Conservation (phyloP, 345 rosid species). For the Populus nigra region DNA sequence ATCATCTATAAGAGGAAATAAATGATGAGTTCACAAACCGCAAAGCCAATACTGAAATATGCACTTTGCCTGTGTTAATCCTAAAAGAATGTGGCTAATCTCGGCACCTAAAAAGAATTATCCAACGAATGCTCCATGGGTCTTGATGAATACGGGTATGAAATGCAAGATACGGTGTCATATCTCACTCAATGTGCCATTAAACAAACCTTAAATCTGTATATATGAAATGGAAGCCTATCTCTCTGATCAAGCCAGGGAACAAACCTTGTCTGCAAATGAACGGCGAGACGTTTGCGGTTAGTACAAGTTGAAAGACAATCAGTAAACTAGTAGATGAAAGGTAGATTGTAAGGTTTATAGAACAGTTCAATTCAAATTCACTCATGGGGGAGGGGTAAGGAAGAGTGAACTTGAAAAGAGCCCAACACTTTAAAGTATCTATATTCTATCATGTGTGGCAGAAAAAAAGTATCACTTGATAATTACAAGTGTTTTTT, state of each 20-base stretch:
- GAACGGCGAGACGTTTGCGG: not conserved
- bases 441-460: not conserved
- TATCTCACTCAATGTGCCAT: not conserved
- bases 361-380: not conserved
- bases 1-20: not conserved
- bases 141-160: not conserved
- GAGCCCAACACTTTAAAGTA: not conserved
- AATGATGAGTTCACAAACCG: not conserved
- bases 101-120: constrained; percentile 25
- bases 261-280: constrained; percentile 31
- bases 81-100: constrained; percentile 12
- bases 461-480: not conserved
- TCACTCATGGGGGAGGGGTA: not conserved
- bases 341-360: not conserved
- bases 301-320: not conserved
- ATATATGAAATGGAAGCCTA: not conserved
- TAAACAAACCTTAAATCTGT: not conserved
- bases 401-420: not conserved
- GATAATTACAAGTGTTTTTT: not conserved
- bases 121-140: not conserved
- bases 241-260: constrained; percentile 10
- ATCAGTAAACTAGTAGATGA: not conserved
- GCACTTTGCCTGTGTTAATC: constrained; percentile 9
- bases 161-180: not conserved
- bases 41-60: not conserved